These are phyloP conservation scores for Chalara sp. DNA, from an alignment of 2,329 filamentous ascomycete genomes.

Conservation along the genomic window DNA sequence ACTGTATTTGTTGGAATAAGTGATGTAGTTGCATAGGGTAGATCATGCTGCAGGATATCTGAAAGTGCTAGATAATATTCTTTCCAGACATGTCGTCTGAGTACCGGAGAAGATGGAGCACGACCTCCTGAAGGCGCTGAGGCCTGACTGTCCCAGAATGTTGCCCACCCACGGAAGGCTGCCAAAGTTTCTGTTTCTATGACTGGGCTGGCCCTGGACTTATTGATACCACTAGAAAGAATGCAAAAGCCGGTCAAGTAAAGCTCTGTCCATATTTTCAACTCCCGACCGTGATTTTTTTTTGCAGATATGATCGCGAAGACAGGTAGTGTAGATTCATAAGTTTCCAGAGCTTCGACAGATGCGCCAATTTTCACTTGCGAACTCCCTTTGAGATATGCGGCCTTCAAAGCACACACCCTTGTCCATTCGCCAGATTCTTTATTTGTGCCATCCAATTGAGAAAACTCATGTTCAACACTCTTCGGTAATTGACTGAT, in stretches of 20 bases:
- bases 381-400: constrained; percentile 68
- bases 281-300: constrained; percentile 53
- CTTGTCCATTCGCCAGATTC: constrained; percentile 66
- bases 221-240: constrained; percentile 54
- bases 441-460: constrained; percentile 44
- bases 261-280: constrained; percentile 72
- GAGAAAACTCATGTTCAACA: constrained; percentile 47
- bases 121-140: constrained; percentile 44
- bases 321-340: constrained; percentile 58
- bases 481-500: constrained; percentile 55
- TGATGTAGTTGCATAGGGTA: constrained; percentile 49
- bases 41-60: constrained; percentile 59
- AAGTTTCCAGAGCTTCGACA: constrained; percentile 57
- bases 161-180: constrained; percentile 61
- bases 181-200: constrained; percentile 47
- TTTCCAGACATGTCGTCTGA: constrained; percentile 68
- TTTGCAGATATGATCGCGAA: constrained; percentile 46
- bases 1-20: constrained; percentile 35
- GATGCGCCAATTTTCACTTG: constrained; percentile 42
- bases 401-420: constrained; percentile 72
- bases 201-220: constrained; percentile 42
- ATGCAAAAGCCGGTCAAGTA: constrained; percentile 70
- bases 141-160: constrained; percentile 52
- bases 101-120: constrained; percentile 52
- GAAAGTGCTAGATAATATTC: constrained; percentile 80